Percentiles rank a stretch among this genome's conserved stretches.
phyloP scores from a whole-genome alignment of 2,329 filamentous ascomycete species.

The Colletotrichum acutatum region DNA sequence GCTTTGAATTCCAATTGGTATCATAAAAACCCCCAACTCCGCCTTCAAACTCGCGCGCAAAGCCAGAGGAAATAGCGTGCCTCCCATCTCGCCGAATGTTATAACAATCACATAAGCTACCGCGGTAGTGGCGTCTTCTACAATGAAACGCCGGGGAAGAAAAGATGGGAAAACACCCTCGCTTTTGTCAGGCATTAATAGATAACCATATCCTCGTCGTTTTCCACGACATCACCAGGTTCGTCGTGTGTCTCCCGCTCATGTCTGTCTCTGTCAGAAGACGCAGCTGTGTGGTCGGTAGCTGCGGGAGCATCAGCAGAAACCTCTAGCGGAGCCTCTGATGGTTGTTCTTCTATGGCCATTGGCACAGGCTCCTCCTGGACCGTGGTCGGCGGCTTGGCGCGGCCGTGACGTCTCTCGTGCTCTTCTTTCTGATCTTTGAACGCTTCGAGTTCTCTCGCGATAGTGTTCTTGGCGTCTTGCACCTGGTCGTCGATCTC shows the following conservation, averaged over 20 bases:
- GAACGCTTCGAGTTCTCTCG: slow-evolving; percentile 73
- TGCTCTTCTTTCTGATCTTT: slow-evolving; percentile 57
- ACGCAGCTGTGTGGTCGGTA: slow-evolving; percentile 49
- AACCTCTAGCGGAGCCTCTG: slow-evolving; percentile 49
- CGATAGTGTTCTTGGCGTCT: slow-evolving; percentile 71
- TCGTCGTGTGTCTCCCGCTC: slow-evolving; percentile 71
- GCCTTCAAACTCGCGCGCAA: not conserved
- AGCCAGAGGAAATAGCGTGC: not conserved
- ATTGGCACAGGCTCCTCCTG: slow-evolving; percentile 48
- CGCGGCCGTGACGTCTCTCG: slow-evolving; percentile 40
- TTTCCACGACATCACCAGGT: slow-evolving; percentile 80
- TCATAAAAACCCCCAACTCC: slow-evolving; percentile 16
- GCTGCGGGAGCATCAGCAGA: slow-evolving; percentile 46
- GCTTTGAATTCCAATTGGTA: slow-evolving; percentile 30
- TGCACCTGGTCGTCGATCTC: slow-evolving; percentile 77
- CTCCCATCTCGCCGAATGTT: not conserved
- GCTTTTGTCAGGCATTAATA: slow-evolving; percentile 66
- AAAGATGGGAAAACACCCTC: not conserved
- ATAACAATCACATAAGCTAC: not conserved
- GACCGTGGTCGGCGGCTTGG: slow-evolving; percentile 30
- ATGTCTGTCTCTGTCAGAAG: slow-evolving; percentile 42
- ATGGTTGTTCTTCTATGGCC: slow-evolving; percentile 40
- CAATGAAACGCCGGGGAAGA: not conserved
- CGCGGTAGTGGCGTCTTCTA: not conserved
- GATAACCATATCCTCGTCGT: slow-evolving; percentile 89